Evolutionary conservation across 768 basidiomycete genomes (phyloP).

Genomic region (Tulasnella sp.): DNA sequence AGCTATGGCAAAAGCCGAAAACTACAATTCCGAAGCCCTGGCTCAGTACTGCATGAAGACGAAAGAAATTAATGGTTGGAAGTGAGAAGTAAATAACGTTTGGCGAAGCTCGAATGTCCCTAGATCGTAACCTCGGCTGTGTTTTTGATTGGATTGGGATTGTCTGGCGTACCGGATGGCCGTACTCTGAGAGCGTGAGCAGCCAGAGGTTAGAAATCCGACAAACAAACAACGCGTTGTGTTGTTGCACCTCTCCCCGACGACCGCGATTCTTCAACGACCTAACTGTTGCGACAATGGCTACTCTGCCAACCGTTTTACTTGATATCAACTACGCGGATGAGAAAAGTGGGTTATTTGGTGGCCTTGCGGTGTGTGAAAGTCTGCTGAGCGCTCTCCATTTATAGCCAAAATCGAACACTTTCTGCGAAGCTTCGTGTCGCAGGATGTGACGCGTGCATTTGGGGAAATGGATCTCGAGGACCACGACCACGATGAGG

Average conservation of each 20-base stretch:
- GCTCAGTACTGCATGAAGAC: neutral
- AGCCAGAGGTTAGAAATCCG: neutral
- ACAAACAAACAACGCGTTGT: conserved; percentile 1
- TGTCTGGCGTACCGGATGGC: too few relatives aligned
- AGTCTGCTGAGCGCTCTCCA: neutral
- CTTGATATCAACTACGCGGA: conserved; percentile 56
- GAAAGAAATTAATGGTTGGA: neutral
- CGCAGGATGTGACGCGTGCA: conserved; percentile 53
- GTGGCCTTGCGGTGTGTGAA: neutral
- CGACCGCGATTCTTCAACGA: neutral
- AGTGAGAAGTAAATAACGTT: neutral
- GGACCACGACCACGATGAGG: conserved; percentile 39
- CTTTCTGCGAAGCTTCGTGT: conserved; percentile 64
- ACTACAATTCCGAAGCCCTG: neutral
- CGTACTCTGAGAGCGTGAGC: too few relatives aligned
- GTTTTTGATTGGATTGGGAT: too few relatives aligned
- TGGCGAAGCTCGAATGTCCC: neutral
- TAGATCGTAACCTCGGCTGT: neutral
- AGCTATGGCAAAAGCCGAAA: neutral
- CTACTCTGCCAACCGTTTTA: conserved; percentile 26
- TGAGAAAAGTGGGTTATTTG: conserved; percentile 52
- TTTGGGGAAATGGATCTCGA: conserved; percentile 65
- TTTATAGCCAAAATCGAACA: conserved; percentile 54
- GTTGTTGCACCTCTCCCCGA: neutral
- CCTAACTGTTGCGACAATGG: conserved; percentile 7